Conservation (phyloP, 2,329 filamentous ascomycete species). For the Elsinoe australis region DNA sequence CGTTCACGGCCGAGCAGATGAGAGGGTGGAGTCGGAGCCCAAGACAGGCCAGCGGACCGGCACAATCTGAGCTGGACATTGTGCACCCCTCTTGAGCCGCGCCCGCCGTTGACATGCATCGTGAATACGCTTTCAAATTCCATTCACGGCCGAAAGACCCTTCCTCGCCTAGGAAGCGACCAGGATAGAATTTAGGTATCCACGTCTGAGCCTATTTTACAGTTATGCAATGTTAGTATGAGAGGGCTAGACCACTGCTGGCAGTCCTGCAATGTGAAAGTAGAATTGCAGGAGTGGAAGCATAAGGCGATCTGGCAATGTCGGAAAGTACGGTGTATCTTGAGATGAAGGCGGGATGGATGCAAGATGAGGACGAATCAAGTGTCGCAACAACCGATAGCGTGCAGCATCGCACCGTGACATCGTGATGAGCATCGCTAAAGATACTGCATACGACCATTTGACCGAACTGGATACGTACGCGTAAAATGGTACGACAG, state of each 20-base stretch:
- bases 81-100: no score
- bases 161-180: background rate
- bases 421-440: conserved; percentile 4
- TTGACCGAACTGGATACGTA: conserved; percentile 2
- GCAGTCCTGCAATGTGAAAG: background rate
- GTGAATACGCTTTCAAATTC: conserved; percentile 7
- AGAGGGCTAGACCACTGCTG: no score
- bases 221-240: background rate
- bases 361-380: conserved; percentile 13
- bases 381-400: conserved; percentile 3
- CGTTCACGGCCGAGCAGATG: no score
- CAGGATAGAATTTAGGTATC: background rate
- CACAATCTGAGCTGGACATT: no score
- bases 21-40: no score
- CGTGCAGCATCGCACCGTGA: background rate
- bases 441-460: no score
- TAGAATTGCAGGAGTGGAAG: background rate
- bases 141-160: no score
- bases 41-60: no score
- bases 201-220: background rate
- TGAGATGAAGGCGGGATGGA: conserved; percentile 4
- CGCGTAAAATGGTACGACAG: conserved; percentile 4
- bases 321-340: conserved; percentile 3
- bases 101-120: background rate
- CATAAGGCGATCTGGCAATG: no score